Evolutionary conservation across 1,284 basidiomycete genomes (phyloP).

Genomic region (Sporisorium reilianum): DNA sequence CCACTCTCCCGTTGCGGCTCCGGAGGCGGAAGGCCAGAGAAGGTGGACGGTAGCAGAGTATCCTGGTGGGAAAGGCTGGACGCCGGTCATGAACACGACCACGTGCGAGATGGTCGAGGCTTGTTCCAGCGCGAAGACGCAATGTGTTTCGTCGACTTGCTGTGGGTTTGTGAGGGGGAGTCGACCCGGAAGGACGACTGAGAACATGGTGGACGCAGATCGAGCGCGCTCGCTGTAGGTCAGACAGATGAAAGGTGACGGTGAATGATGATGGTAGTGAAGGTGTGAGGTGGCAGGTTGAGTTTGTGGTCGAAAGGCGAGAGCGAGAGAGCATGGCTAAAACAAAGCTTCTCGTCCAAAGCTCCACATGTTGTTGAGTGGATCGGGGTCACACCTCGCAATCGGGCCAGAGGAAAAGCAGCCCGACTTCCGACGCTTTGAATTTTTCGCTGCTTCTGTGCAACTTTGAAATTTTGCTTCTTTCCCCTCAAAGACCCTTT

Average conservation of each 20-base stretch:
- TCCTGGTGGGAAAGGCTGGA: conserved; percentile 63
- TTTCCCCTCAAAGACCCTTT: neutral
- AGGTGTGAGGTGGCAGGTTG: neutral
- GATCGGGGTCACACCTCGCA: neutral
- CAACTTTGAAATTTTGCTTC: neutral
- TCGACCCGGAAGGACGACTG: conserved; percentile 63
- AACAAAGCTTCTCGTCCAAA: neutral
- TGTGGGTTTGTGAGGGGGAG: conserved; percentile 60
- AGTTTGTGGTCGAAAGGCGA: neutral
- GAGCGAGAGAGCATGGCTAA: neutral
- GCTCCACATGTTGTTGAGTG: neutral
- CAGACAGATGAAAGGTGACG: neutral
- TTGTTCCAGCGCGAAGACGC: conserved; percentile 61
- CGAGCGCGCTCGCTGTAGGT: too few relatives aligned
- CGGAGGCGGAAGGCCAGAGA: conserved; percentile 44
- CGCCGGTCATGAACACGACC: conserved; percentile 66
- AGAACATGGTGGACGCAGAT: conserved; percentile 63
- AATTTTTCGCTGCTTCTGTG: too few relatives aligned
- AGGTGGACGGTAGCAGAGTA: conserved; percentile 66
- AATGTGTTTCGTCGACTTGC: conserved; percentile 67
- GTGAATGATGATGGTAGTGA: neutral
- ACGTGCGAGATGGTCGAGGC: conserved; percentile 60
- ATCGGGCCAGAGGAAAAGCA: neutral
- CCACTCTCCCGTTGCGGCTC: conserved; percentile 38
- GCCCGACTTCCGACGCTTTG: neutral